phyloP scores from a whole-genome alignment of 345 rosid genomes.

The Euphorbia tirucalli region DNA sequence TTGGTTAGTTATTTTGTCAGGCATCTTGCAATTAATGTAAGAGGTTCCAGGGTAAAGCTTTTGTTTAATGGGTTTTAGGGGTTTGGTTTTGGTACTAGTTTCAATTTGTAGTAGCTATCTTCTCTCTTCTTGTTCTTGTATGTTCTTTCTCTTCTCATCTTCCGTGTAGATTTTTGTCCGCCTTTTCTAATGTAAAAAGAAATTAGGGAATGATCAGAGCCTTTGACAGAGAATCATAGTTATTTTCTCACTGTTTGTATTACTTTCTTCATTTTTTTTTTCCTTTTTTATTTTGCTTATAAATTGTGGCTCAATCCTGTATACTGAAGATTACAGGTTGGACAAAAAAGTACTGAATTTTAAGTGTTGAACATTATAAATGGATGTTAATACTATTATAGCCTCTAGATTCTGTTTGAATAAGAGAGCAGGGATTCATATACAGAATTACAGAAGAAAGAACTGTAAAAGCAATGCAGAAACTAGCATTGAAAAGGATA shows the following conservation, averaged over 20 bases:
- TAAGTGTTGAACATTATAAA: no score
- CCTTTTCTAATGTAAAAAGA: conserved; percentile 5
- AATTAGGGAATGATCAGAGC: conserved; percentile 1
- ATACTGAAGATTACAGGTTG: no score
- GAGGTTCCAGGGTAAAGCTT: not conserved
- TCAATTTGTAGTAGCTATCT: conserved; percentile 2
- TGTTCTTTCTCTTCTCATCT: conserved; percentile 10
- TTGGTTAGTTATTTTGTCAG: conserved; percentile 6
- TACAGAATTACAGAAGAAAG: conserved; percentile 29
- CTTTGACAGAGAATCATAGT: conserved; percentile 2
- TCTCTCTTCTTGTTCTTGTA: conserved; percentile 1
- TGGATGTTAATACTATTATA: no score
- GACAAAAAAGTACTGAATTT: no score
- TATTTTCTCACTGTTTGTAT: not conserved
- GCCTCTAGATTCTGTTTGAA: not conserved
- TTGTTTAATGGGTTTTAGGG: not conserved
- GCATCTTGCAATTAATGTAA: not conserved
- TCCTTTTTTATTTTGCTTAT: not conserved
- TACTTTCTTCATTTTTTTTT: not conserved
- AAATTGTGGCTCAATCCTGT: not conserved
- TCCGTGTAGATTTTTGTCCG: not conserved
- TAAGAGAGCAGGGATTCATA: not conserved
- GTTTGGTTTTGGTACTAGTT: conserved; percentile 7
- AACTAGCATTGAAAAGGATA: conserved; percentile 31
- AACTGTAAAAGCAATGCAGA: conserved; percentile 32